Base-by-base conservation (phyloP, 768 basidiomycete species). In the Termitomyces sp. region DNA sequence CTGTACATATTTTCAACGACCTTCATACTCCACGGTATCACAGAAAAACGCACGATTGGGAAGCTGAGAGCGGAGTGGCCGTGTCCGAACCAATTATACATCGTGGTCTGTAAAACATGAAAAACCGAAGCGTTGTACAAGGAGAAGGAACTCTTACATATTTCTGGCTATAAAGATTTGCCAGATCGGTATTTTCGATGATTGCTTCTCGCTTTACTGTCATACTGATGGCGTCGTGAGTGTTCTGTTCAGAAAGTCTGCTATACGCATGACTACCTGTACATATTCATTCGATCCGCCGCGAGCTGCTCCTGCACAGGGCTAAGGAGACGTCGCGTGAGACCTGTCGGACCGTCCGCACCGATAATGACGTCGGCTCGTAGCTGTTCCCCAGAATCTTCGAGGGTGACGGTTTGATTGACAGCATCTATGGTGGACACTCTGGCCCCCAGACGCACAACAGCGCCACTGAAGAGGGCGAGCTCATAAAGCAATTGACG, bases 351-450 rank as follows among this genome's bases (percentile, higher is more conserved):
- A 3, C 85, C 85, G 61, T 86, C 85, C 1, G 85, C 83, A 15
- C 84, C 84, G 52, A 86, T 69, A 58, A 86, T 74, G 24, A 85
- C 73, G 65, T 86, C 78, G 18, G 78, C 81, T 5, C 59, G 67
- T 13, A 84, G 54, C 12, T 67, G 71, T 39, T 76, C 69, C 3
- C 84, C 83, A 11, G 70, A 73, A 39, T 48, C 13, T 11, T 70
- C 70, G 4, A 77, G 62, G 0, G 65, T 74, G 8, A 78, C 75
- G 42, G 63, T 67, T 31, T 69, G 67, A 34, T 57, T 59, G 22
- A 67, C 54, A 16, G 68, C 51, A 50, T 76, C 70, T 24, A 76
- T 59, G 1, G 61, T 60, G 1, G 59, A 58, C 2, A 78, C 79
- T 18, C 57, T 64, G 6, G 69, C 58, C 31, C 72, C 70, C 18